phyloP scores from a whole-genome alignment of 2,329 filamentous ascomycete species.

The Sporothrix schenckii region DNA sequence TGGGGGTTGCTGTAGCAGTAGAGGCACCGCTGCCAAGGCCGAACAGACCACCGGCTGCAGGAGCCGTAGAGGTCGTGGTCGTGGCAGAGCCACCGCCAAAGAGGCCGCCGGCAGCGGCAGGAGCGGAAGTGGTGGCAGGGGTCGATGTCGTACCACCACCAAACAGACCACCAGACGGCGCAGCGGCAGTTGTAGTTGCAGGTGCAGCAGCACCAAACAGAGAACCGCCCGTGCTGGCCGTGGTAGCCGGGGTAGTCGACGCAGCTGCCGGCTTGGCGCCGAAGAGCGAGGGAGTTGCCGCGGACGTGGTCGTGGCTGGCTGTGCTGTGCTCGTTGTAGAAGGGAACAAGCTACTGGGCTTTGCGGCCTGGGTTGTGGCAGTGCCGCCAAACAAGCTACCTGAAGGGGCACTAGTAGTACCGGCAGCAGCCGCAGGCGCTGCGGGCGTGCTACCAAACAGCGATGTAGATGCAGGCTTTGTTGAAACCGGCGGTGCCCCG shows the following conservation, averaged over 20 bases:
- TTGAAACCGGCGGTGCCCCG: slow-evolving; percentile 54
- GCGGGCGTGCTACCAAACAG: slow-evolving; percentile 30
- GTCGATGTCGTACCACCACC: slow-evolving; percentile 14
- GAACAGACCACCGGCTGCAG: slow-evolving; percentile 12
- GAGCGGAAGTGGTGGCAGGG: slow-evolving; percentile 5
- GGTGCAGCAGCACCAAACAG: slow-evolving; percentile 19
- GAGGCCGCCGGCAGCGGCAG: slow-evolving; percentile 23
- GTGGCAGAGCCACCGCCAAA: slow-evolving; percentile 6
- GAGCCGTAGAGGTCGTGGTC: background rate
- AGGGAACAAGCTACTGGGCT: slow-evolving; percentile 18
- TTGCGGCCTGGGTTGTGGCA: background rate
- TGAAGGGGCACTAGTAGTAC: slow-evolving; percentile 30
- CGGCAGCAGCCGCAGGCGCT: slow-evolving; percentile 31
- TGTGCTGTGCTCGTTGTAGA: slow-evolving; percentile 22
- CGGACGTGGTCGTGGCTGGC: slow-evolving; percentile 17
- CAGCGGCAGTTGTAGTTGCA: slow-evolving; percentile 4
- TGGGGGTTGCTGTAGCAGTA: slow-evolving; percentile 2
- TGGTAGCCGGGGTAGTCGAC: background rate
- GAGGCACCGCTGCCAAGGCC: background rate
- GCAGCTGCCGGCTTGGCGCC: slow-evolving; percentile 24
- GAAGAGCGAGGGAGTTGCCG: slow-evolving; percentile 25
- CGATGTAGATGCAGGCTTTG: slow-evolving; percentile 38
- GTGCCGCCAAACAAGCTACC: slow-evolving; percentile 28
- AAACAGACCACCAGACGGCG: slow-evolving; percentile 25
- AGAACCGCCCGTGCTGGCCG: background rate